A percentile compares a stretch with the other conserved stretches of the same genome.
These are phyloP conservation scores for Solanum tarapatanum DNA, from an alignment of 257 asterid species.

Conservation along the genomic window DNA sequence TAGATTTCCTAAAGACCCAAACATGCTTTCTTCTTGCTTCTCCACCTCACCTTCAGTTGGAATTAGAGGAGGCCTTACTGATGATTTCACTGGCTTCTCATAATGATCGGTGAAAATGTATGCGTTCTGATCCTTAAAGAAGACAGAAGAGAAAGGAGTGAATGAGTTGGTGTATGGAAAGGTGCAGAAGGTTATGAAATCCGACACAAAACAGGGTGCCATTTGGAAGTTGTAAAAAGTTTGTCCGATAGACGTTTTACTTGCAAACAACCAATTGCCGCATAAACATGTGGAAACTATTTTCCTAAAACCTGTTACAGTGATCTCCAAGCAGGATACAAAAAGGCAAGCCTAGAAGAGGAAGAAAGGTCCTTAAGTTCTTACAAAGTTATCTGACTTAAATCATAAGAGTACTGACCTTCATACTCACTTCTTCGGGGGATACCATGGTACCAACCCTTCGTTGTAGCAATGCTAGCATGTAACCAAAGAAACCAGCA, in stretches of 20 bases:
- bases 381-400: not conserved
- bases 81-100: conserved; percentile 47
- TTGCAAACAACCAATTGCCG: not conserved
- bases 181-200: not conserved
- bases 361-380: not conserved
- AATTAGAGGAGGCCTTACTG: conserved; percentile 52
- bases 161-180: not conserved
- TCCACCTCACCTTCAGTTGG: conserved; percentile 66
- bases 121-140: conserved; percentile 30
- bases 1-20: conserved; percentile 50
- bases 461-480: conserved; percentile 79
- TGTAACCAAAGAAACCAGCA: conserved; percentile 91
- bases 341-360: not conserved
- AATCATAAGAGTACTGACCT: not conserved
- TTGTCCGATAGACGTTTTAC: not conserved
- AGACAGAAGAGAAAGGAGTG: not conserved
- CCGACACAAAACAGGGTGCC: not conserved
- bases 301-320: not conserved
- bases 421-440: conserved; percentile 53
- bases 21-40: conserved; percentile 62
- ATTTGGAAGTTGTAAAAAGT: not conserved
- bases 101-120: conserved; percentile 19
- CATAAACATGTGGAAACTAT: not conserved
- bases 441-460: conserved; percentile 55
- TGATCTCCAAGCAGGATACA: not conserved